These are phyloP conservation scores for Wickerhamiella allomyrinae DNA, from an alignment of 805 yeast genomes.

Conservation along the genomic window DNA sequence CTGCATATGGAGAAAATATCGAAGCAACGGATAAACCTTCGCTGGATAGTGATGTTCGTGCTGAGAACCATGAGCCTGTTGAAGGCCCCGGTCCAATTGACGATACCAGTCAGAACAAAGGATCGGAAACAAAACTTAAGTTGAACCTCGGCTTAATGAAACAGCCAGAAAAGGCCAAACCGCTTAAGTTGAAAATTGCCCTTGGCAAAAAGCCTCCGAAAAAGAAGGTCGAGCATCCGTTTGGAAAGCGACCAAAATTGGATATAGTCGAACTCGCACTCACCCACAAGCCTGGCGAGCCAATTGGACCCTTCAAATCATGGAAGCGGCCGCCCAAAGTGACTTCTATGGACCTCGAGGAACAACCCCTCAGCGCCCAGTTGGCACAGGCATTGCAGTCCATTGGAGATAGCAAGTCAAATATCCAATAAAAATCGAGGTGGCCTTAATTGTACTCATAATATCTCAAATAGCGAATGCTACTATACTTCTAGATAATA, in stretches of 20 bases:
- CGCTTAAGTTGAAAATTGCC: constrained; percentile 14
- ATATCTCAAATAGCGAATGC: no score
- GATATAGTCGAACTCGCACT: constrained; percentile 15
- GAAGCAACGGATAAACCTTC: no score
- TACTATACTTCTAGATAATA: no score
- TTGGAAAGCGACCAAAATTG: constrained; percentile 16
- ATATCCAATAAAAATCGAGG: no score
- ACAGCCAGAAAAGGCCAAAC: not conserved
- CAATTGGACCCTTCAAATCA: not conserved
- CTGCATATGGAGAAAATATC: no score
- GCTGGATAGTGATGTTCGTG: no score
- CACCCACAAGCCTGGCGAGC: constrained; percentile 2
- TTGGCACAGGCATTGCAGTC: not conserved
- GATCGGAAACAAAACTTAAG: not conserved
- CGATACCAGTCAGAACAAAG: no score
- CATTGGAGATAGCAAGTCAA: not conserved
- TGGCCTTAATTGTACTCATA: no score
- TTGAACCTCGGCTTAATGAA: not conserved
- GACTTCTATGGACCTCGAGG: not conserved
- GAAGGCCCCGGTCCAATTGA: no score
- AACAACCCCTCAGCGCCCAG: not conserved
- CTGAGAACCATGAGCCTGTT: no score
- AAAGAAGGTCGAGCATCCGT: constrained; percentile 3
- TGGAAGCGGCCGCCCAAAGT: not conserved
- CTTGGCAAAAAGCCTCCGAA: constrained; percentile 9